These are phyloP conservation scores for Teunomyces lycoperdinae DNA, from an alignment of 805 yeast genomes.

Conservation along the genomic window DNA sequence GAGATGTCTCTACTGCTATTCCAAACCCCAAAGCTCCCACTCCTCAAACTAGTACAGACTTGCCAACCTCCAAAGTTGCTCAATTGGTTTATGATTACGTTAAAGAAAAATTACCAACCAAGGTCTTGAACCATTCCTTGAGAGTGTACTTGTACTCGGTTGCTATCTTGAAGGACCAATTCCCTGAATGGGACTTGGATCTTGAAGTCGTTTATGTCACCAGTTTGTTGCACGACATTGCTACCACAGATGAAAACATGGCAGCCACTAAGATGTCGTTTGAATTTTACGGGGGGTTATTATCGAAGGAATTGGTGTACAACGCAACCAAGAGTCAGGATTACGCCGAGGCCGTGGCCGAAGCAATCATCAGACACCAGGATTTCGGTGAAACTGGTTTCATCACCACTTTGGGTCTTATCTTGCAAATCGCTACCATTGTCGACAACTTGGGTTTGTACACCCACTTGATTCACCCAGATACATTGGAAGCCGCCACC, in stretches of 20 bases:
- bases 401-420: constrained; percentile 31
- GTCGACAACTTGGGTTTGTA: constrained; percentile 32
- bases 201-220: constrained; percentile 27
- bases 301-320: constrained; percentile 24
- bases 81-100: constrained; percentile 21
- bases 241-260: constrained; percentile 32
- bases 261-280: constrained; percentile 31
- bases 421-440: constrained; percentile 31
- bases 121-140: constrained; percentile 28
- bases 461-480: constrained; percentile 23
- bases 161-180: constrained; percentile 31
- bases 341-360: constrained; percentile 34
- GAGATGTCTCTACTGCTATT: constrained; percentile 24
- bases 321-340: constrained; percentile 21
- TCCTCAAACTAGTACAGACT: constrained; percentile 14
- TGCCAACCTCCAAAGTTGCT: constrained; percentile 20
- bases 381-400: constrained; percentile 31
- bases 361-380: constrained; percentile 35
- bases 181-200: constrained; percentile 30
- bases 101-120: constrained; percentile 16
- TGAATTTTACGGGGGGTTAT: constrained; percentile 32
- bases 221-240: constrained; percentile 33
- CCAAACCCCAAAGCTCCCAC: constrained; percentile 24
- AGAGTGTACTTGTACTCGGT: constrained; percentile 28
- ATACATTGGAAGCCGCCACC: constrained; percentile 26